These are phyloP conservation scores for Raphanus raphanistrum DNA, from an alignment of 345 rosid genomes.

Conservation along the genomic window DNA sequence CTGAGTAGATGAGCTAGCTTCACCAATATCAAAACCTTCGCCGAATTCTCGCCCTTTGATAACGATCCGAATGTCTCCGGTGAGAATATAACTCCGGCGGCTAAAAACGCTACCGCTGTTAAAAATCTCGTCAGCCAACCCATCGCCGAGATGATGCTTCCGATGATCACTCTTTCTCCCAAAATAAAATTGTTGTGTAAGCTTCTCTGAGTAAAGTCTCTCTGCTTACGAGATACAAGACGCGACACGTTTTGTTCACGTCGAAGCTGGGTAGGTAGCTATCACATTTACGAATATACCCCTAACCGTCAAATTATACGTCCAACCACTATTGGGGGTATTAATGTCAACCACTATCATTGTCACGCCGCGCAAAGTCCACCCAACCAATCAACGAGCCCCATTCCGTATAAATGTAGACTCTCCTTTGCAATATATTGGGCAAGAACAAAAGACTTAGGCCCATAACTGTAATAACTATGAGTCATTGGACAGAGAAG, in stretches of 20 bases:
- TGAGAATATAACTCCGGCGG: slow-evolving; percentile 77
- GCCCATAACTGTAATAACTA: neutral
- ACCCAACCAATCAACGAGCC: neutral
- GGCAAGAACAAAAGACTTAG: neutral
- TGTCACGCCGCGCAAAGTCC: neutral
- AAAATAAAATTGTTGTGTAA: neutral
- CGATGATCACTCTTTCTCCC: slow-evolving; percentile 30
- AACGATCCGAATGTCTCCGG: slow-evolving; percentile 89
- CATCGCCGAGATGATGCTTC: slow-evolving; percentile 47
- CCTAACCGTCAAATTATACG: neutral
- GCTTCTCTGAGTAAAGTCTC: neutral
- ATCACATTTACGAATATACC: neutral
- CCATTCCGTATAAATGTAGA: neutral
- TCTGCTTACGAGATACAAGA: neutral
- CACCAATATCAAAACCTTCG: slow-evolving; percentile 50
- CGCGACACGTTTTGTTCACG: slow-evolving; percentile 28
- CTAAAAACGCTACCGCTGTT: slow-evolving; percentile 69
- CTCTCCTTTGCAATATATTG: neutral
- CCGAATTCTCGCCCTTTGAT: slow-evolving; percentile 43
- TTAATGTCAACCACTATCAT: slow-evolving; percentile 8
- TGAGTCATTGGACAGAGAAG: no score
- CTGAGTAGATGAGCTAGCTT: slow-evolving; percentile 86
- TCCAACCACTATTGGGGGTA: neutral
- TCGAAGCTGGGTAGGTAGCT: slow-evolving; percentile 3
- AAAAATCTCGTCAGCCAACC: slow-evolving; percentile 78